Conservation (phyloP, 176 grass and related monocot species). For the Hordeum vulgare region DNA sequence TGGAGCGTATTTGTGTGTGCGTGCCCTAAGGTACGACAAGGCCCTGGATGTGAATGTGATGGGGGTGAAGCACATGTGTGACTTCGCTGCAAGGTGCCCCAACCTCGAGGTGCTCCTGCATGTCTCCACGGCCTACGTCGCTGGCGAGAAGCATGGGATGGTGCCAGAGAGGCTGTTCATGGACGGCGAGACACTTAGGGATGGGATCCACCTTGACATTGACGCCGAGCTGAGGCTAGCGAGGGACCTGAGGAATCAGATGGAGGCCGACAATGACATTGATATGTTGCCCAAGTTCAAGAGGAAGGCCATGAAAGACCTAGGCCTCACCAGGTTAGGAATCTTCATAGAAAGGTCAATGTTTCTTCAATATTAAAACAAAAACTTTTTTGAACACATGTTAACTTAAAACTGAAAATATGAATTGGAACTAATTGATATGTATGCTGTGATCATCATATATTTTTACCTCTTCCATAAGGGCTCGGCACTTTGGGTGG, state of each 20-base stretch:
- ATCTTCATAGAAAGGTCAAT: too few species aligned
- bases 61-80: conserved; percentile 42
- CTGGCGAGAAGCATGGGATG: conserved; percentile 45
- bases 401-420: too few species aligned
- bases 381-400: too few species aligned
- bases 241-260: conserved; percentile 25
- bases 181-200: conserved; percentile 40
- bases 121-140: conserved; percentile 51
- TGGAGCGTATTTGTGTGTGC: background rate
- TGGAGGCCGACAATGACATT: conserved; percentile 12
- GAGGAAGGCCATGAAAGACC: conserved; percentile 60
- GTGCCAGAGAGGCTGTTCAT: conserved; percentile 41
- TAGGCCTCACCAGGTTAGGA: conserved; percentile 47
- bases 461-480: background rate
- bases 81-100: conserved; percentile 50
- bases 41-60: conserved; percentile 44
- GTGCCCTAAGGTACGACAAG: conserved; percentile 25
- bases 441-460: too few species aligned
- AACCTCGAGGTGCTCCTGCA: conserved; percentile 59
- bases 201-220: conserved; percentile 37
- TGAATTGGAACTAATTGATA: too few species aligned
- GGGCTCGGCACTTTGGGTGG: conserved; percentile 70
- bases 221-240: conserved; percentile 42
- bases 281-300: conserved; percentile 3
- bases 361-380: too few species aligned